Evolutionary conservation across 2,329 filamentous ascomycete genomes (phyloP).

Genomic region (Penicillium aurantiogriseum): DNA sequence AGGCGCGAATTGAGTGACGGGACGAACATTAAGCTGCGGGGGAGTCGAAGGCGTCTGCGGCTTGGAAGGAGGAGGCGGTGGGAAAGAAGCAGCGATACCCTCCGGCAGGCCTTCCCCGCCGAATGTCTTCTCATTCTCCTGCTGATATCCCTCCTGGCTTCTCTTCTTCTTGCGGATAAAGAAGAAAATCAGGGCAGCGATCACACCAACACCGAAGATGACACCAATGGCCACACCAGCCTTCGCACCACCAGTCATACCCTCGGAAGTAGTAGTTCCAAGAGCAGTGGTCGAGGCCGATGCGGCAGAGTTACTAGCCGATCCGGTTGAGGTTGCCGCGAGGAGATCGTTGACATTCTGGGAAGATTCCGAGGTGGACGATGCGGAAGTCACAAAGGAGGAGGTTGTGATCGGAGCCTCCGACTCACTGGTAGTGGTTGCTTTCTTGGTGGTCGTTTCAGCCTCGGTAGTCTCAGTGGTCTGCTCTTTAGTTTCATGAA

Average conservation of each 20-base stretch:
- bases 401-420: slow-evolving; percentile 1
- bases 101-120: slow-evolving; percentile 29
- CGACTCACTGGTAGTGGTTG: not conserved
- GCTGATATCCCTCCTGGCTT: slow-evolving; percentile 47
- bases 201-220: slow-evolving; percentile 63
- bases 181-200: slow-evolving; percentile 70
- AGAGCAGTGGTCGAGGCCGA: slow-evolving; percentile 28
- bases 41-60: slow-evolving; percentile 52
- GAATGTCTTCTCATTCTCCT: slow-evolving; percentile 64
- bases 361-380: slow-evolving; percentile 20
- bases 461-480: slow-evolving; percentile 12
- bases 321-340: slow-evolving; percentile 18
- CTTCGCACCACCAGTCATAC: slow-evolving; percentile 55
- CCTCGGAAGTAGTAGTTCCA: slow-evolving; percentile 27
- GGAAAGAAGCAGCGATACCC: slow-evolving; percentile 31
- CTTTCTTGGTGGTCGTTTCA: slow-evolving; percentile 8
- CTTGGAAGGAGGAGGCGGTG: slow-evolving; percentile 34
- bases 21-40: slow-evolving; percentile 80
- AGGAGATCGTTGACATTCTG: slow-evolving; percentile 13
- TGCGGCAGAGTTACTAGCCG: slow-evolving; percentile 22
- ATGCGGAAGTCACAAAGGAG: slow-evolving; percentile 23
- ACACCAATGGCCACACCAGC: slow-evolving; percentile 85
- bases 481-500: slow-evolving; percentile 15
- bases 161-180: slow-evolving; percentile 70
- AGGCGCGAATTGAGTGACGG: slow-evolving; percentile 79